Base-by-base conservation (phyloP, 352 stramenopile species). In the Phytophthora niederhauseri region DNA sequence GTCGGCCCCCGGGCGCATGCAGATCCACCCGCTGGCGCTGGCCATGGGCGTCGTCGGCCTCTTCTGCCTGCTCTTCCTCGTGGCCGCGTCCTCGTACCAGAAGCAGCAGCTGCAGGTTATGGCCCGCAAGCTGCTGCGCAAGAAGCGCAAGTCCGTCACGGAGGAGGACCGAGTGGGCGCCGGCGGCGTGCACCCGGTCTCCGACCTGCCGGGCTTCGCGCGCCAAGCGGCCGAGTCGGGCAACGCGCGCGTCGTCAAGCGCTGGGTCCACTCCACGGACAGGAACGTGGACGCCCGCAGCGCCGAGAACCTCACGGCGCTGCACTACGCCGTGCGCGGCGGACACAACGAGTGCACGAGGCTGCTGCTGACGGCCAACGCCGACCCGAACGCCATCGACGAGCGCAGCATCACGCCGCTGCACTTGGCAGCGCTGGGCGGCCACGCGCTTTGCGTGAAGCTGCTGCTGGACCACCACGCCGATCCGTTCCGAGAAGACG, bases 321-420 rank as follows among this genome's bases (percentile, higher is more conserved):
- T 95, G 48, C 87, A 95, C 31, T 95, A 95, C 58, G 77, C 84
- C 3, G 76, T 87, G 17, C 83, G 87, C 11, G 81, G 85, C 53
- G 87, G 87, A 43, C 87, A 95, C 71, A 92, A 91, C 50, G 87
- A 95, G 71, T 93, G 87, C 67, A 85, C 82, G 36, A 70, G 83
- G 28, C 75, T 93, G 28, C 61, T 95, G 52, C 52, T 93, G 14
- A 76, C 80, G 12, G 82, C 80, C 6, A 76, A 77, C 34, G 85
- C 85, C 0, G 83, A 95, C 66, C 70, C 83, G 9, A 93, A 95
- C 59, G 84, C 89, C 9, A 72, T 79, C 43, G 87, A 95, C 67
- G 87, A 95, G 51, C 83, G 82, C 0, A 75, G 80, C 41, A 82
- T 95, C 54, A 95, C 85, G 61, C 87, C 87, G 6, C 67, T 95